Base-by-base conservation (phyloP, 1,284 basidiomycete genomes). In the Taiwanofungus camphoratus region DNA sequence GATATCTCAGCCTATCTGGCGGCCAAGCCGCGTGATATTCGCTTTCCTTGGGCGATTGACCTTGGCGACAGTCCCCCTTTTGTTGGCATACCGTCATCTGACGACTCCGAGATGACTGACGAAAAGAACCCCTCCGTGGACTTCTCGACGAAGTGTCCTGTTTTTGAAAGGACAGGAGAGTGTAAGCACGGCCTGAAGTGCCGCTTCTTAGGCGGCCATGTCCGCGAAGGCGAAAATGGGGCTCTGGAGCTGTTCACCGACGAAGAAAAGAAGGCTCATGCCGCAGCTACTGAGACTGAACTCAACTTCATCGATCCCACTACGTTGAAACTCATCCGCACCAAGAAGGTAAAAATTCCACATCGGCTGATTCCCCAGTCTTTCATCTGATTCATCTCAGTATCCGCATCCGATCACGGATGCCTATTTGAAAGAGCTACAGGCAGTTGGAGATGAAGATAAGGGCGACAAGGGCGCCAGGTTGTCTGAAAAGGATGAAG, bases 181-280 rank as follows among this genome's bases (percentile, higher is more conserved):
- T 98, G 94, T 66, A 81, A 82, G 40, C 80, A 79, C 51, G 95
- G 92, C 4, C 85, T 90, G 67, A 89, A 91, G 62, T 99, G 95
- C 60, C 82, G 95, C 2, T 96, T 89, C 66, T 76, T 96, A 3
- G 85, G 87, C 9, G 82, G 77, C 1, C 95, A 98, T 57, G 60
- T 79, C 5, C 63, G 57, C 19, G 58, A 62, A 35, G 65, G 67
- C 20, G 72, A 71, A 16, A 51, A 63, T 16, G 73, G 73, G 1
- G 54, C 62, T 3, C 46, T 78, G n/a, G 58, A 61, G 23, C 54
- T 79, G 0, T 49, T 74, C 0, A 67, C 66, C 1, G 77, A 88
- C 55, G 73, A 79, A 41, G 76, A 79, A 21, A 83, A 76, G 58
- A 74, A 75, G 50, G 75, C 74, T 2, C 62, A 50, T 7, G 56